Base-by-base conservation (phyloP, 345 rosid species). In the Gossypium australe region DNA sequence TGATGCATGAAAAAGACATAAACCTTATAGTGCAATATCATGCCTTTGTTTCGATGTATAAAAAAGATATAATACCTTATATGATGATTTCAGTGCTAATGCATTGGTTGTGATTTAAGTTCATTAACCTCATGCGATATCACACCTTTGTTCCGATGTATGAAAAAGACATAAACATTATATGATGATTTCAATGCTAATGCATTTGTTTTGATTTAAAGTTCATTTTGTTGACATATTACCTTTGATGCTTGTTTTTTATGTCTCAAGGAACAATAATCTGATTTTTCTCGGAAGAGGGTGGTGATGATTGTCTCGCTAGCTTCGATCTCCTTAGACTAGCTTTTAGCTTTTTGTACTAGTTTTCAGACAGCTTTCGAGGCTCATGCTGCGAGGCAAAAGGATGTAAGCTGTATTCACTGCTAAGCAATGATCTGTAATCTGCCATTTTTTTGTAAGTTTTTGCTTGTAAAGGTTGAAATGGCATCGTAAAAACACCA, bases 251-350 rank as follows among this genome's bases (percentile, higher is more conserved):
- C 27, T 13, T 63, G n/a, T 29, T 41, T 29, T 63, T 10, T 20
- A n/a, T 64, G 34, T 52, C 18, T 64, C 53, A 67, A 75, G 72
- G 65, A 75, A 55, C 67, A 56, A 67, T 75, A 67, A 67, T 67
- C n/a, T 17, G 49, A 43, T 43, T 25, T 34, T 56, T 57, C 67
- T 56, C 5, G 4, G 72, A 44, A 11, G 73, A 70, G 16, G 44
- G 44, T 11, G 62, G 9, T 29, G 56, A 45, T 78, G 72, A 55
- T 9, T 53, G 12, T 24, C 56, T 22, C 56, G 20, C 22, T 12
- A 2, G 17, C 49, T 11, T 65, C 17, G 0, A 17, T 53, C n/a
- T 16, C 34, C 24, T 63, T 52, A 51, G 74, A 43, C 29, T 76
- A 58, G 72, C 25, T 71, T 43, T 27, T 76, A 58, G 72, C 25